phyloP scores from a whole-genome alignment of 2,329 filamentous ascomycete species.

The Diplocarpon mali region DNA sequence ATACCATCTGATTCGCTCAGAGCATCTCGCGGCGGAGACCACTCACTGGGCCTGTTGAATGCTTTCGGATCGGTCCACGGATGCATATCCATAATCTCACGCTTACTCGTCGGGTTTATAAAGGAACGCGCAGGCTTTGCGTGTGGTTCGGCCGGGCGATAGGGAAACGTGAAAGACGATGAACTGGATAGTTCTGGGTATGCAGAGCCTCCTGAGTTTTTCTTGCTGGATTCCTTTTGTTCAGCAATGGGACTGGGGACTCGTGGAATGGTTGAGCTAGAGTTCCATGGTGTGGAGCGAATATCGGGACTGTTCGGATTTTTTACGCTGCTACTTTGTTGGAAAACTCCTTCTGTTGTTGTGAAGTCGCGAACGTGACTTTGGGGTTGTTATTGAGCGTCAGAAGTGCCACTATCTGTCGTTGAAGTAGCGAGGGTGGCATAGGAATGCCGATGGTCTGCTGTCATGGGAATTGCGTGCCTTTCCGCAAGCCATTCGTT shows the following conservation, averaged over 20 bases:
- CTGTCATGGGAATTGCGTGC: conserved; percentile 13
- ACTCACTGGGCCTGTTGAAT: not conserved
- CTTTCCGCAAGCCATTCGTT: conserved; percentile 11
- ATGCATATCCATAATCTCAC: not conserved
- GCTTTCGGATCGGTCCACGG: not conserved
- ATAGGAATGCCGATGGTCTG: conserved; percentile 10
- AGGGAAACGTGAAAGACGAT: conserved; percentile 3
- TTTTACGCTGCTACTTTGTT: too few species aligned
- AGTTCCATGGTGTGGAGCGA: too few species aligned
- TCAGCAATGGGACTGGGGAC: too few species aligned
- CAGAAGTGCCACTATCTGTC: not conserved
- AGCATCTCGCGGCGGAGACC: not conserved
- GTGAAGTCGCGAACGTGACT: not conserved
- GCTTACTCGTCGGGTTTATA: not conserved
- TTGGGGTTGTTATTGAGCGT: not conserved
- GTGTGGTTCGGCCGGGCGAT: conserved; percentile 3
- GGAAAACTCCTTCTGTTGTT: too few species aligned
- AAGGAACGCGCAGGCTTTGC: not conserved
- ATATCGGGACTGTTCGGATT: too few species aligned
- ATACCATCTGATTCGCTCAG: not conserved
- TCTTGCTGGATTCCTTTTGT: too few species aligned
- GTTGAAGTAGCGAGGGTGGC: not conserved
- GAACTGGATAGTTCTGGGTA: not conserved
- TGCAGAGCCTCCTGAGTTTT: not conserved
- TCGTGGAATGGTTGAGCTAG: too few species aligned